Percentiles rank a stretch among this genome's conserved stretches.
phyloP scores from a whole-genome alignment of 139 green algal species.

The Ettlia oleoabundans region DNA sequence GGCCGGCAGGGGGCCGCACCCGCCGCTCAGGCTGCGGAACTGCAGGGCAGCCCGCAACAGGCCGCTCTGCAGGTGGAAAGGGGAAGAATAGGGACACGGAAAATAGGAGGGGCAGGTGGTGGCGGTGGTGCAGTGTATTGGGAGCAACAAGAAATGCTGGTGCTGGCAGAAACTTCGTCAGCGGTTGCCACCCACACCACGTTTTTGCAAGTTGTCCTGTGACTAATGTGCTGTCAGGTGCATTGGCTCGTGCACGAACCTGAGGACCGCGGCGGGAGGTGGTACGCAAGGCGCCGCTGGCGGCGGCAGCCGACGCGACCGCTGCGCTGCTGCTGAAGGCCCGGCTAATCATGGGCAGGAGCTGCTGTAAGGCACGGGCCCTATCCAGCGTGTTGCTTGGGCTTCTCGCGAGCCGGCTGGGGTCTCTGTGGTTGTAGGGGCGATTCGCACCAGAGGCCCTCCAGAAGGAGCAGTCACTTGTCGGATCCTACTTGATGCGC shows the following conservation, averaged over 20 bases:
- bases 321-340: neutral
- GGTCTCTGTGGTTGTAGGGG: neutral
- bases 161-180: no score
- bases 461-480: neutral
- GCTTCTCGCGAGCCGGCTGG: neutral
- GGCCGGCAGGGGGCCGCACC: neutral
- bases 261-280: neutral
- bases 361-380: neutral
- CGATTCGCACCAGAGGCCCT: neutral
- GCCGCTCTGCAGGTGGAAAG: neutral
- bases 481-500: no score
- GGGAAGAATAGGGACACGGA: neutral
- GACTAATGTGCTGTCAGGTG: no score
- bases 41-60: neutral
- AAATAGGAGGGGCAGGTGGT: no score
- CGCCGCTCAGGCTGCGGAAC: constrained; percentile 1
- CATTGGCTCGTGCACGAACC: neutral
- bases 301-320: neutral
- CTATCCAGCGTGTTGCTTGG: neutral
- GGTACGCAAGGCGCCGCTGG: neutral
- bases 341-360: constrained; percentile 5
- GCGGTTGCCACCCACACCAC: no score
- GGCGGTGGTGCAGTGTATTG: no score
- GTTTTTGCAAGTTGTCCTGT: no score
- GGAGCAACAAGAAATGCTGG: no score